Conservation (phyloP, 164 flowering plant species). For the Vitis rupestris region DNA sequence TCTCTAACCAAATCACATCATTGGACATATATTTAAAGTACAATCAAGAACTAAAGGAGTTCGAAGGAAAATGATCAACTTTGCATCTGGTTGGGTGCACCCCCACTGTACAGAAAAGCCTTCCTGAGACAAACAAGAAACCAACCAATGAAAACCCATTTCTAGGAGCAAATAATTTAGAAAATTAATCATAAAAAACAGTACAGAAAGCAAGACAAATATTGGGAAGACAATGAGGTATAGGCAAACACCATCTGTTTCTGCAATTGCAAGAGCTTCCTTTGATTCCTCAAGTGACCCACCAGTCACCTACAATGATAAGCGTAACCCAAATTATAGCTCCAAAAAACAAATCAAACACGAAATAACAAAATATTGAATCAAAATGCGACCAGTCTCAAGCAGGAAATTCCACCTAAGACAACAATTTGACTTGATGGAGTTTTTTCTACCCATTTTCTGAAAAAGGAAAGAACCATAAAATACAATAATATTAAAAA, state of each 20-base stretch:
- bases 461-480: background rate
- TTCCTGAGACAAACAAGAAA: constrained; percentile 42
- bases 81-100: constrained; percentile 98
- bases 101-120: constrained; percentile 96
- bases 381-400: background rate
- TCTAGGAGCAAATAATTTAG: background rate
- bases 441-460: too few relatives aligned
- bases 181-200: background rate
- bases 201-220: background rate
- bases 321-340: background rate
- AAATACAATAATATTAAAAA: too few relatives aligned
- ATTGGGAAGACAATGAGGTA: background rate
- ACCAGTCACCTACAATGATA: constrained; percentile 74
- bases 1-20: constrained; percentile 5
- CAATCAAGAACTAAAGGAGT: constrained; percentile 1
- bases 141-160: background rate
- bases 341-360: background rate
- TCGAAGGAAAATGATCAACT: constrained; percentile 28
- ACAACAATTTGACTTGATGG: too few relatives aligned
- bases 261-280: constrained; percentile 93
- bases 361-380: background rate
- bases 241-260: constrained; percentile 71
- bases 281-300: constrained; percentile 96
- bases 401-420: too few relatives aligned
- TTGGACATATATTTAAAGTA: background rate